Conservation (phyloP, 495 filamentous ascomycete species). For the Neurospora africana region DNA sequence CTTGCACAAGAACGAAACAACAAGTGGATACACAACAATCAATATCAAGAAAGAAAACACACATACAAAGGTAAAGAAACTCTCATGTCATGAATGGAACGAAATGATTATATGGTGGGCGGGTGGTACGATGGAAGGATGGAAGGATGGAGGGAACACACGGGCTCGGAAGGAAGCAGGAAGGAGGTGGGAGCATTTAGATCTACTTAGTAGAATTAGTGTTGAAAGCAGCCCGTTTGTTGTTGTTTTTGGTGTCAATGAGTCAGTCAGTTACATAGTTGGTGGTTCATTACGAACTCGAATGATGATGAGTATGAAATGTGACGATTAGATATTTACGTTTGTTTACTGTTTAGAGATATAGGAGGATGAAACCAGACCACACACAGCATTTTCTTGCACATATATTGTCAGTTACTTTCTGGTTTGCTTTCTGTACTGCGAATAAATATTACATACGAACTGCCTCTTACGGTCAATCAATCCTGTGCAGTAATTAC, state of each 20-base stretch:
- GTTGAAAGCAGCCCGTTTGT: not conserved
- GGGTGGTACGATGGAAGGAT: not conserved
- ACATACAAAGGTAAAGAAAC: conserved; percentile 1
- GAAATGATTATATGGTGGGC: not conserved
- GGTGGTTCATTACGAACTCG: not conserved
- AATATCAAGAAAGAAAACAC: not conserved
- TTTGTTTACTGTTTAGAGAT: not conserved
- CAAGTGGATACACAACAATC: not conserved
- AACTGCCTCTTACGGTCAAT: not conserved
- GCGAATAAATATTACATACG: not conserved
- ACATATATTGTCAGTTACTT: not conserved
- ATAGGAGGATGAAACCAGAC: not conserved
- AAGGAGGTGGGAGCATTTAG: not conserved
- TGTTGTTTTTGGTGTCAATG: not conserved
- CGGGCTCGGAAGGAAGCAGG: not conserved
- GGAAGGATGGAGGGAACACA: not conserved
- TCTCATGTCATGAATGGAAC: not conserved
- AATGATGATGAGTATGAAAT: not conserved
- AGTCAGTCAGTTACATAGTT: not conserved
- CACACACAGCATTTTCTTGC: not conserved
- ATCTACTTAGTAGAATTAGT: not conserved
- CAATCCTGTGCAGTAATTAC: not conserved
- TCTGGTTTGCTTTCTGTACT: not conserved
- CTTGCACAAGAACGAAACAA: not conserved
- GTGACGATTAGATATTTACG: not conserved